phyloP scores from a whole-genome alignment of 2,329 filamentous ascomycete species.

The Ampelomyces quisqualis region DNA sequence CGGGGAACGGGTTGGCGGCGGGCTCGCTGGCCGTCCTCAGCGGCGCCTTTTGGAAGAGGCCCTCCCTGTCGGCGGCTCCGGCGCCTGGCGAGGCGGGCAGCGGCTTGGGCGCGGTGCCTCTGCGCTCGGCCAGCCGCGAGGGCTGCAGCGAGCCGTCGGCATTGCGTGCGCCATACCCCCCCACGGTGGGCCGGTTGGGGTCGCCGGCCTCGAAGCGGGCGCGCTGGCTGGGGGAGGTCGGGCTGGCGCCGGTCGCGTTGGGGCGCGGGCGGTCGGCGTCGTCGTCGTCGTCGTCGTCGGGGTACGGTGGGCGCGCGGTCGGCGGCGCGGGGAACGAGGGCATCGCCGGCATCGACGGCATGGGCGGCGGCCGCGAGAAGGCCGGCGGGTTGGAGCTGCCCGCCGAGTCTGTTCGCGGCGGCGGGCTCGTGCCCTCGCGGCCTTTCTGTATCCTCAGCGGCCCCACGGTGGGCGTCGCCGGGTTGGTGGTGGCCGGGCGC shows the following conservation, averaged over 20 bases:
- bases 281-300: too few species aligned
- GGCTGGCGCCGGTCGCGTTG: constrained; percentile 30
- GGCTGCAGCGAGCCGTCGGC: constrained; percentile 46
- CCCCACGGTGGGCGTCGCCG: constrained; percentile 75
- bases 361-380: constrained; percentile 47
- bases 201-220: constrained; percentile 51
- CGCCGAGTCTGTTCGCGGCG: constrained; percentile 61
- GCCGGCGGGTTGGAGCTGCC: constrained; percentile 57
- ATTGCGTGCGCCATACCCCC: constrained; percentile 46
- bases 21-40: constrained; percentile 37
- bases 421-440: constrained; percentile 57
- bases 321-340: constrained; percentile 63
- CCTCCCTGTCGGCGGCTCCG: constrained; percentile 71
- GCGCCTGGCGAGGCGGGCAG: constrained; percentile 80
- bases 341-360: constrained; percentile 66
- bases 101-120: constrained; percentile 78
- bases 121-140: constrained; percentile 73
- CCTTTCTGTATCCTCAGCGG: constrained; percentile 80
- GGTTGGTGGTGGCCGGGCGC: constrained; percentile 43
- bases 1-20: constrained; percentile 48
- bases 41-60: constrained; percentile 70
- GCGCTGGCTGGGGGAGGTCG: constrained; percentile 38
- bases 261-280: too few species aligned
- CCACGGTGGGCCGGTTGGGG: constrained; percentile 51
- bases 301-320: constrained; percentile 52